These are phyloP conservation scores for Leishmania major DNA, from an alignment of 208 protist genomes.

Conservation along the genomic window DNA sequence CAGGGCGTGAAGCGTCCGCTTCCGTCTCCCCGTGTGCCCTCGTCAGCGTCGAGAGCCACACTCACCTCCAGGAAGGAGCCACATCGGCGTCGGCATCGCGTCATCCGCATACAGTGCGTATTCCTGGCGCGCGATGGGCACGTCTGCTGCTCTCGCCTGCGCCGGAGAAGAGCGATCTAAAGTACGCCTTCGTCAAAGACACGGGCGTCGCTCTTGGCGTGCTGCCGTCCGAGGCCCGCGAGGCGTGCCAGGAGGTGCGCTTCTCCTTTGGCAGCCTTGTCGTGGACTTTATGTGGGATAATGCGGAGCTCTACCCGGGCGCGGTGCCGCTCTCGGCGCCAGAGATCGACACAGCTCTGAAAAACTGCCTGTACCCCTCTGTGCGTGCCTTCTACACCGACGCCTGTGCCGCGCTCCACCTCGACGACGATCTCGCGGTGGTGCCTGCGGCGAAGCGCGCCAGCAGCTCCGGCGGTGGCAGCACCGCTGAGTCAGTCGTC, in stretches of 20 bases:
- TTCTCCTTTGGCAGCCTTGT: slow-evolving; percentile 23
- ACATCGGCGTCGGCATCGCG: slow-evolving; percentile 2
- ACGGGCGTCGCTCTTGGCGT: slow-evolving; percentile 12
- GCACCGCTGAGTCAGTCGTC: neutral
- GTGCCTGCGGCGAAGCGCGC: neutral
- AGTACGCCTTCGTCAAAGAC: slow-evolving; percentile 22
- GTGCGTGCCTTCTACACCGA: slow-evolving; percentile 26
- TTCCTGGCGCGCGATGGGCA: slow-evolving; percentile 27
- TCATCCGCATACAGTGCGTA: slow-evolving; percentile 23
- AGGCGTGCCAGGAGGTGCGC: slow-evolving; percentile 20
- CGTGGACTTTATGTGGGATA: slow-evolving; percentile 28
- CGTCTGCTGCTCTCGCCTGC: slow-evolving; percentile 8
- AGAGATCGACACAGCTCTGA: slow-evolving; percentile 35
- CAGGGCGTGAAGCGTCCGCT: neutral
- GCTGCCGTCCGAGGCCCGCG: slow-evolving; percentile 30
- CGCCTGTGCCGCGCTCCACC: slow-evolving; percentile 11
- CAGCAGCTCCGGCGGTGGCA: neutral
- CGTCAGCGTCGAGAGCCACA: neutral
- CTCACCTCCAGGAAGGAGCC: neutral
- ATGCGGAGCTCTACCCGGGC: slow-evolving; percentile 25
- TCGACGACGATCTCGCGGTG: slow-evolving; percentile 12
- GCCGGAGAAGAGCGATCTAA: slow-evolving; percentile 7
- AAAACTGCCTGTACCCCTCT: slow-evolving; percentile 18
- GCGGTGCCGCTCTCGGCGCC: slow-evolving; percentile 23
- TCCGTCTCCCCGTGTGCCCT: neutral